Evolutionary conservation across 306 rosid genomes (phyloP), one percentile per base, ranked within the genome.

Genomic region (Acacia crassicarpa): DNA sequence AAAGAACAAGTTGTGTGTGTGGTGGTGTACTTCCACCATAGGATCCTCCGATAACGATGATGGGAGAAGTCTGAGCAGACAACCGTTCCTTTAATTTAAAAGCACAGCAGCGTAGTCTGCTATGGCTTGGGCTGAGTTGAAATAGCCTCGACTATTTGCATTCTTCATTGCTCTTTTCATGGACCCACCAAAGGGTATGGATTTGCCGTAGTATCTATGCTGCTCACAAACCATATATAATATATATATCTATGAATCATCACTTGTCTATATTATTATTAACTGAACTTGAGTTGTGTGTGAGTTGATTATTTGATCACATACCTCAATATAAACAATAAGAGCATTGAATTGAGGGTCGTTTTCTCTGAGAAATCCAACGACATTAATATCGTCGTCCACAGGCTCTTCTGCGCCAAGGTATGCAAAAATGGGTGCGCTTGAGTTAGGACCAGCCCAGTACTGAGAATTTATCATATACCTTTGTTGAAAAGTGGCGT

Each of bases 81-180:
- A 85, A 72, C 4, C 22, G 65, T 49, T 80, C 10, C 83, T 90
- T 89, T 19, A 91, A 40, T 63, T 90, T 10, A 87, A 78, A 53
- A 90, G 82, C 17, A 90, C 73, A 32, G 46, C 83, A 48, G 93
- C 96, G 67, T 85, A 90, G 45, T 91, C 92, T 81, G 95, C 95
- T 14, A 84, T 8, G 19, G 93, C 91, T 83, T 89, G 92, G 0
- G 89, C 91, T 6, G 93, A 88, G 83, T 85, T 89, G 63, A 88
- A 82, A 72, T 88, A 82, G 5, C 91, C 93, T 0, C 74, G 77
- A 77, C 62, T 75, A 56, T 74, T 75, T 13, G 79, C 86, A 80
- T 91, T 85, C 53, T 74, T 80, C 88, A 88, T 66, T 20, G 83
- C 87, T 33, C 63, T 25, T n/a, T 81, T 22, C 62, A 49, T 6